Evolutionary conservation across 2,329 filamentous ascomycete species (phyloP), one percentile per base, ranked within the genome.

Genomic region (Neocatenulostroma microsporum): DNA sequence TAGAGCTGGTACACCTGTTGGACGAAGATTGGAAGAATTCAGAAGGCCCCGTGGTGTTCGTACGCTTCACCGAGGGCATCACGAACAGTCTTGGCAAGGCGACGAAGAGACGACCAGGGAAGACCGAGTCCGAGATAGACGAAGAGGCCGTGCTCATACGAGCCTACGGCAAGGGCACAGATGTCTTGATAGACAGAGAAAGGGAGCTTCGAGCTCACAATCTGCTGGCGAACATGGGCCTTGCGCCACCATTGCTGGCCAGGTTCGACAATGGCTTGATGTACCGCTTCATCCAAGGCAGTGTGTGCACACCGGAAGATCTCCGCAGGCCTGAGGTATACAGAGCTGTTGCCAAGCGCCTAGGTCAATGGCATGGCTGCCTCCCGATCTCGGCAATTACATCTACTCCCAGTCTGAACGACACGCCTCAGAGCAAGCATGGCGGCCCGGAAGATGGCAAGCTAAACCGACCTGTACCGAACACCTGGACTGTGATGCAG

Each of bases 221-320:
- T 58, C 73, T 95, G 39, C 79, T 96, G 45, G 86, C 88, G 66
- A 77, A 76, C 49, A 72, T 87, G 54, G 78, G 80, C 51, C 79
- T 98, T 36, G 91, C 91, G 14, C 91, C 91, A 24, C 72, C 83
- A 43, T 73, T 98, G 35, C 74, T 96, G 41, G 91, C 88, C 37
- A 82, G 88, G 48, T 98, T 98, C 70, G 74, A 87, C 53, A 98
- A 98, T 59, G 91, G 91, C 50, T 84, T 98, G 66, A 74, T 98
- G 55, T 98, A 98, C 69, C 79, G 83, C 50, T 98, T 82, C 66
- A 82, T 96, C 48, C 76, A 77, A 44, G 91, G 91, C 35, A 76
- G 73, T 46, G 82, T 84, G 36, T 88, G 87, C 52, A 76, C 79
- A 35, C 83, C 89, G 30, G 74, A 80, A 51, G 88, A 96, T 60